Percentiles rank a stretch among this genome's conserved stretches.
Evolutionary conservation across 2,329 filamentous ascomycete species (phyloP).

Genomic region (Claviceps sp.): DNA sequence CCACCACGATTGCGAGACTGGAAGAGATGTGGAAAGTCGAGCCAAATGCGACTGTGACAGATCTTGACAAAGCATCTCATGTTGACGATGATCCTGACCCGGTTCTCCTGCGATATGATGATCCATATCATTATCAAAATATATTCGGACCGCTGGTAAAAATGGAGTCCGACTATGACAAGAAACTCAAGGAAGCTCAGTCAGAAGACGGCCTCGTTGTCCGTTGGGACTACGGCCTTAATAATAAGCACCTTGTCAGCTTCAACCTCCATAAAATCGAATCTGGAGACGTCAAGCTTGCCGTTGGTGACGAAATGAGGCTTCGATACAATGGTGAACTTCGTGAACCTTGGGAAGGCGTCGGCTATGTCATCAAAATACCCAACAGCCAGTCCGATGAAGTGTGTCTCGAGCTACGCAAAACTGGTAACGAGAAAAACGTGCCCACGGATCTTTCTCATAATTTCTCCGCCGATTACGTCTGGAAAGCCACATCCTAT

Average conservation of each 20-base stretch:
- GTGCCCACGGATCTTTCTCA: constrained; percentile 93
- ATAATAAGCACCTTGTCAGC: constrained; percentile 93
- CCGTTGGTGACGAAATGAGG: constrained; percentile 96
- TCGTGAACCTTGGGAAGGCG: constrained; percentile 85
- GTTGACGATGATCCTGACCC: constrained; percentile 92
- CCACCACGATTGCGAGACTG: constrained; percentile 87
- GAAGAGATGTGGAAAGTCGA: constrained; percentile 99
- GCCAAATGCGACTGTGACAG: constrained; percentile 70
- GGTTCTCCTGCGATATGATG: constrained; percentile 86
- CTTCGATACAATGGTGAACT: constrained; percentile 92
- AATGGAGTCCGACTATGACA: constrained; percentile 98
- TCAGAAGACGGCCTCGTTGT: constrained; percentile 92
- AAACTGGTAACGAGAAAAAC: constrained; percentile 89
- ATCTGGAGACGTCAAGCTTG: constrained; percentile 92
- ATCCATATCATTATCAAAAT: constrained; percentile 97
- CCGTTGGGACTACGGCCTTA: constrained; percentile 87
- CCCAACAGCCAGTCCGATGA: constrained; percentile 98
- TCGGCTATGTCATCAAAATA: constrained; percentile 98
- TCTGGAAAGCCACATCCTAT: constrained; percentile 98
- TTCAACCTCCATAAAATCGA: constrained; percentile 96
- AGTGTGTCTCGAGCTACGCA: constrained; percentile 85
- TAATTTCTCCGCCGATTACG: constrained; percentile 97
- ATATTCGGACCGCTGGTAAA: constrained; percentile 96
- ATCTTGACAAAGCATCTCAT: constrained; percentile 80
- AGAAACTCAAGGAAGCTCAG: constrained; percentile 95